Evolutionary conservation across 345 rosid species (phyloP), one percentile per base, ranked within the genome.

Genomic region (Viola odorata): DNA sequence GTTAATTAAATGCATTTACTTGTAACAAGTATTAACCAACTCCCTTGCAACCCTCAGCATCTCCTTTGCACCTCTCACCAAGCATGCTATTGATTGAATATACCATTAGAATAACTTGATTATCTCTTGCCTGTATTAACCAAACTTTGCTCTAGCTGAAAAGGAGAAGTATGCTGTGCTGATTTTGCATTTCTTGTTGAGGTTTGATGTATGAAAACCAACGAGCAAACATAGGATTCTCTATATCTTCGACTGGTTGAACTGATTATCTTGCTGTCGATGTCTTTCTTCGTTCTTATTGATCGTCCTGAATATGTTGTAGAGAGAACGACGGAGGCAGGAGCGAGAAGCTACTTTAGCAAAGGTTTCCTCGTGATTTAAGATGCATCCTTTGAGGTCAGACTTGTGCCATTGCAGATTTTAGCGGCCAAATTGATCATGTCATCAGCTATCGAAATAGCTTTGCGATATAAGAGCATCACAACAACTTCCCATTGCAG

Each of bases 341-440:
- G 82, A 77, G 40, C 75, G 71, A 23, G 77, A 77, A 71, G 76
- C 69, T 52, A 58, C 78, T 58, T 62, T 55, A 65, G 36, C 63
- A 13, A 61, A 62, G 66, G 71, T 12, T 54, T 57, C 72, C 14
- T 23, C 16, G 69, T 63, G 70, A 39, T 50, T 60, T 38, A 41
- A 45, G 41, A 65, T 39, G 15, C 13, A 41, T 8, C 51, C 50
- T 13, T 53, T 3, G 59, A 45, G 58, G 52, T 65, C 58, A 17
- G 55, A 41, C 50, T 47, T 23, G 32, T 23, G 32, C 32, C 1
- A 23, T 23, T 23, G 32, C 32, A 23, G 32, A 23, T 23, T 23
- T 23, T 23, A 23, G 32, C 1, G 2, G 32, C 32, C 32, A 23
- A n/a, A n/a, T n/a, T n/a, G n/a, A n/a, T n/a, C n/a, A n/a, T n/a